phyloP scores from a whole-genome alignment of 2,329 filamentous ascomycete species.

The Aspergillus neoniger region DNA sequence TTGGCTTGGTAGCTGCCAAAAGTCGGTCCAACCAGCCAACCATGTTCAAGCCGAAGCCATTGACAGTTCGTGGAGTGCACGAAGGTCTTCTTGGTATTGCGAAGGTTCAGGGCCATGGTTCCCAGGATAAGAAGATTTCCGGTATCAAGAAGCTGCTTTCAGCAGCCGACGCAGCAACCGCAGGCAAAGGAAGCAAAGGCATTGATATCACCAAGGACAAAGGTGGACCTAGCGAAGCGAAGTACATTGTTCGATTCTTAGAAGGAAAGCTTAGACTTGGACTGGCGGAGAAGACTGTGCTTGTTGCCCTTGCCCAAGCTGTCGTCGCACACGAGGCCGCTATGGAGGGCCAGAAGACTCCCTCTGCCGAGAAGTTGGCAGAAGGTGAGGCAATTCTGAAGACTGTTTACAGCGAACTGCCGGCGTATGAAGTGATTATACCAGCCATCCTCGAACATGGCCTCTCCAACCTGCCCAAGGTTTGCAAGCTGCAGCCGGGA shows the following conservation, averaged over 20 bases:
- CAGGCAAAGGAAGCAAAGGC: conserved; percentile 64
- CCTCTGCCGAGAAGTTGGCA: conserved; percentile 74
- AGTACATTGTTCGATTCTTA: conserved; percentile 87
- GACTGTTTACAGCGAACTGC: conserved; percentile 88
- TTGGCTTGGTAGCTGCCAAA: conserved; percentile 92
- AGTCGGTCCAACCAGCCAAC: conserved; percentile 93
- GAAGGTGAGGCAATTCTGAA: conserved; percentile 86
- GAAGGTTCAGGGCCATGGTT: conserved; percentile 79
- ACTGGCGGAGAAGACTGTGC: conserved; percentile 86
- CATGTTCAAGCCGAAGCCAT: conserved; percentile 94
- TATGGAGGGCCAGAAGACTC: conserved; percentile 65
- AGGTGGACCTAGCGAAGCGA: conserved; percentile 90
- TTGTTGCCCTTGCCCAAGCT: conserved; percentile 87
- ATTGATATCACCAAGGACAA: conserved; percentile 90
- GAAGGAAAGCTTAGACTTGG: conserved; percentile 93
- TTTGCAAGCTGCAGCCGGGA: conserved; percentile 89
- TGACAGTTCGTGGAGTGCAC: conserved; percentile 85
- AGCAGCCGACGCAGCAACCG: conserved; percentile 72
- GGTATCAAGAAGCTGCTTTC: conserved; percentile 96
- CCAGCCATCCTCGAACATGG: conserved; percentile 86
- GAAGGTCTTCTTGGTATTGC: conserved; percentile 87
- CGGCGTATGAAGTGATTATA: conserved; percentile 92
- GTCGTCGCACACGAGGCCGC: conserved; percentile 80
- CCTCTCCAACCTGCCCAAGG: conserved; percentile 76
- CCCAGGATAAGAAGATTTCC: conserved; percentile 87